Evolutionary conservation across 495 filamentous ascomycete genomes (phyloP), one percentile per base, ranked within the genome.

Genomic region (Penicillium longicatenatum): DNA sequence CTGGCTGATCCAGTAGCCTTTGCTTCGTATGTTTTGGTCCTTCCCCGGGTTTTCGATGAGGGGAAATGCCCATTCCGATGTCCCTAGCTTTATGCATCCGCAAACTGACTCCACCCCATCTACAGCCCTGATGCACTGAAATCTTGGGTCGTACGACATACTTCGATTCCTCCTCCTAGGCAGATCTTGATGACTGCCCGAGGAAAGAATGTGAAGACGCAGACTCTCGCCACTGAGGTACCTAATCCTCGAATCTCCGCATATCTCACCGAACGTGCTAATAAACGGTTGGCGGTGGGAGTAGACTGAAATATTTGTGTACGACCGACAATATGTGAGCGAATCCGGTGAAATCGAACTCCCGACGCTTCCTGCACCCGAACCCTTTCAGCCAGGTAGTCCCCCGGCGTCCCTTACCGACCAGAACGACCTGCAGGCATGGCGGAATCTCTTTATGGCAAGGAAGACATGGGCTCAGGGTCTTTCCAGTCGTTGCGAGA

Each of bases 271-370:
- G 21, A 16, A 16, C 17, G 16, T 30, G 17, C 52, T 43, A 14
- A 33, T 19, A 35, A 30, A n/a, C 26, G 7, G 19, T 8, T 57
- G 41, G 44, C 57, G 39, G 58, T 24, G 42, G 60, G 52, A 49
- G 37, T 59, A 96, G 89, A 88, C 82, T 56, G 91, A 96, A 68
- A 86, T 97, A 58, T 95, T 90, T 63, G 83, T 96, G 33, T 97
- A 93, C 69, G 89, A 94, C 70, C 83, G 86, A 52, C 84, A 86
- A 60, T 76, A 83, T 86, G 64, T 80, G 51, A 75, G 67, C 58
- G 74, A 79, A 47, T 62, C 71, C 6, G 67, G 64, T 46, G 64
- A 75, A 19, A 67, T 79, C 47, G 82, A 86, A 41, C 74, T 82
- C 52, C 76, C 82, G 62, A 77, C 82, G 55, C 68, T 82, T 20